Evolutionary conservation across 129 eudicot species (phyloP).

Genomic region (Lactuca sativa): DNA sequence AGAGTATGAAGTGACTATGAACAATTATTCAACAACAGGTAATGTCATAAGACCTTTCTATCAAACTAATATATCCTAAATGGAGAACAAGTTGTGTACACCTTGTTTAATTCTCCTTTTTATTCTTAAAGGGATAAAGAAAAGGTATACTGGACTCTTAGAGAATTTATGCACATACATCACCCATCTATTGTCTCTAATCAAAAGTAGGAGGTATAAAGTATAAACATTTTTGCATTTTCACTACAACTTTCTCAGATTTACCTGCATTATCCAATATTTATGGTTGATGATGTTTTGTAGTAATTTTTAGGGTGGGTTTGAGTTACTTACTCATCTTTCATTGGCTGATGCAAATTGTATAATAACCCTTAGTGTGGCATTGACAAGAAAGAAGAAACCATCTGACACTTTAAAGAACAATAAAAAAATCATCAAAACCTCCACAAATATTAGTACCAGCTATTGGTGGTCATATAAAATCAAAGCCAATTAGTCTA

Average conservation of each 20-base stretch:
- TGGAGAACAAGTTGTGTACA: not conserved
- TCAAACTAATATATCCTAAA: not conserved
- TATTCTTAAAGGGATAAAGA: slow-evolving; percentile 53
- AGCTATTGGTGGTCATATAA: slow-evolving; percentile 30
- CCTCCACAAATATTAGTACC: slow-evolving; percentile 26
- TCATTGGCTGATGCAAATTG: slow-evolving; percentile 83
- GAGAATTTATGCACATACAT: slow-evolving; percentile 47
- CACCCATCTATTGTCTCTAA: slow-evolving; percentile 42
- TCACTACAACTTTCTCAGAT: not conserved
- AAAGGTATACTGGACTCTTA: slow-evolving; percentile 51
- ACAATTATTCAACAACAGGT: slow-evolving; percentile 47
- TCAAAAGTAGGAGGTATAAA: slow-evolving; percentile 63
- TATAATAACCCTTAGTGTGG: slow-evolving; percentile 55
- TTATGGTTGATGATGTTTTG: slow-evolving; percentile 15
- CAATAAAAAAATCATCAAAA: slow-evolving; percentile 36
- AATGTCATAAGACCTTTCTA: slow-evolving; percentile 22
- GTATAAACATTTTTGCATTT: not conserved
- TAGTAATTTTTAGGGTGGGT: slow-evolving; percentile 75
- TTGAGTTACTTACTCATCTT: slow-evolving; percentile 96
- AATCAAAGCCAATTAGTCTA: slow-evolving; percentile 36
- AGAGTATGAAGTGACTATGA: slow-evolving; percentile 58
- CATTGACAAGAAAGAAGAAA: slow-evolving; percentile 47
- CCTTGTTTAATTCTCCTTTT: not conserved
- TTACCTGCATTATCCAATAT: not conserved
- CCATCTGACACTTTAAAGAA: slow-evolving; percentile 35